Percentiles rank a stretch among this genome's conserved stretches.
Conservation (phyloP, 2,329 filamentous ascomycete species). For the Paecilomyces niveus region DNA sequence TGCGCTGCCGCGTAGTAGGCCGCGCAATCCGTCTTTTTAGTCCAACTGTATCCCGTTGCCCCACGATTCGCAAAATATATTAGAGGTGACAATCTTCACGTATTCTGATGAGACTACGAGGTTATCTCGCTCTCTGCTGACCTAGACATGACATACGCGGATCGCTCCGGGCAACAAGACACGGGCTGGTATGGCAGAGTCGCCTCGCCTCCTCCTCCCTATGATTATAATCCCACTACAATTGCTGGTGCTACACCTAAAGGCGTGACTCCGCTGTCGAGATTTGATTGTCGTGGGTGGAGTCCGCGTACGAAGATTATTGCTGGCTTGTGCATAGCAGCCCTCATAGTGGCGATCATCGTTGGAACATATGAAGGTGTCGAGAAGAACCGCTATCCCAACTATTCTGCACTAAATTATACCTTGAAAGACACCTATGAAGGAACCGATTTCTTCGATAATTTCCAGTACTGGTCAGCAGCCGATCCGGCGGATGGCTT, state of each 20-base stretch:
- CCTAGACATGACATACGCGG: too few species aligned
- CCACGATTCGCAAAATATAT: too few species aligned
- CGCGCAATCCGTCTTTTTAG: too few species aligned
- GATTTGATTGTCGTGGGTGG: slow-evolving; percentile 50
- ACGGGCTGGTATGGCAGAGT: too few species aligned
- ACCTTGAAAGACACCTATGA: slow-evolving; percentile 34
- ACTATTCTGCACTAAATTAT: slow-evolving; percentile 36
- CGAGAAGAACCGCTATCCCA: slow-evolving; percentile 33
- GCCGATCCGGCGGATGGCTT: slow-evolving; percentile 40
- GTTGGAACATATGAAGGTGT: slow-evolving; percentile 36
- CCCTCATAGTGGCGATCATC: slow-evolving; percentile 43
- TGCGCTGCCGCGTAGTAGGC: too few species aligned
- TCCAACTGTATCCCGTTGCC: too few species aligned
- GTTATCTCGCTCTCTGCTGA: too few species aligned
- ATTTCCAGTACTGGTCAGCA: slow-evolving; percentile 39
- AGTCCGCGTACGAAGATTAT: slow-evolving; percentile 45
- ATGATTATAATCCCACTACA: too few species aligned
- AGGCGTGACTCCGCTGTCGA: slow-evolving; percentile 7
- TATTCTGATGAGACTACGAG: too few species aligned
- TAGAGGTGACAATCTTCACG: too few species aligned
- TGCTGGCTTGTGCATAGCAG: slow-evolving; percentile 29
- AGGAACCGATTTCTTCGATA: slow-evolving; percentile 37
- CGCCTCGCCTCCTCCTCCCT: too few species aligned
- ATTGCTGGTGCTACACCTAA: not conserved
- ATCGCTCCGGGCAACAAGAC: too few species aligned